Evolutionary conservation across 768 basidiomycete genomes (phyloP).

Genomic region (Aureoboletus auriporus): DNA sequence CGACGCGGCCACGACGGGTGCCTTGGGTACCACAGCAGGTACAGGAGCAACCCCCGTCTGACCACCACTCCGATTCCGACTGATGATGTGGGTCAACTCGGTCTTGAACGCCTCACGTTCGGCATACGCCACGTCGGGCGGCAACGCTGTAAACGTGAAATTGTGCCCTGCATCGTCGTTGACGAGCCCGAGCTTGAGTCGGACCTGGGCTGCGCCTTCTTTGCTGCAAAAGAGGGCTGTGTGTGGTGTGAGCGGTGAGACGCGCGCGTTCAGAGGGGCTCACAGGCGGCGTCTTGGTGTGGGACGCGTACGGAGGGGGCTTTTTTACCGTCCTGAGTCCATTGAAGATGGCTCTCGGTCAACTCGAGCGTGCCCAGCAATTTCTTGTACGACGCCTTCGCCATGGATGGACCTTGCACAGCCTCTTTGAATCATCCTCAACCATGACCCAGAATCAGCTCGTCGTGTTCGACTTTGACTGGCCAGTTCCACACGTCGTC

Average conservation of each 20-base stretch:
- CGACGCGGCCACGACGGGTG: slow-evolving; percentile 16
- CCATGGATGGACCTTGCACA: slow-evolving; percentile 67
- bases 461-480: slow-evolving; percentile 96
- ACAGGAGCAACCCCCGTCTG: too few relatives aligned
- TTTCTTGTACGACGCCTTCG: slow-evolving; percentile 86
- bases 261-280: slow-evolving; percentile 16
- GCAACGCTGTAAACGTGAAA: slow-evolving; percentile 69
- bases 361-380: slow-evolving; percentile 69
- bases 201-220: slow-evolving; percentile 74
- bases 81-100: slow-evolving; percentile 73
- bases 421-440: too few relatives aligned
- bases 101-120: slow-evolving; percentile 84
- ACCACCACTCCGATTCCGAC: slow-evolving; percentile 55
- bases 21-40: slow-evolving; percentile 22
- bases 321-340: slow-evolving; percentile 72
- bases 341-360: slow-evolving; percentile 68
- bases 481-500: slow-evolving; percentile 42
- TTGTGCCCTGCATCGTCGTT: slow-evolving; percentile 73
- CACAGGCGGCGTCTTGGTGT: slow-evolving; percentile 58
- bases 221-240: slow-evolving; percentile 85
- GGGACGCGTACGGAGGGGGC: slow-evolving; percentile 61
- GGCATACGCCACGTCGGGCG: slow-evolving; percentile 54
- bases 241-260: background rate
- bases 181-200: slow-evolving; percentile 68
- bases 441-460: slow-evolving; percentile 52